A percentile compares a stretch with the other conserved stretches of the same genome.
These are phyloP conservation scores for Suillus subluteus DNA, from an alignment of 768 basidiomycete species.

Conservation along the genomic window DNA sequence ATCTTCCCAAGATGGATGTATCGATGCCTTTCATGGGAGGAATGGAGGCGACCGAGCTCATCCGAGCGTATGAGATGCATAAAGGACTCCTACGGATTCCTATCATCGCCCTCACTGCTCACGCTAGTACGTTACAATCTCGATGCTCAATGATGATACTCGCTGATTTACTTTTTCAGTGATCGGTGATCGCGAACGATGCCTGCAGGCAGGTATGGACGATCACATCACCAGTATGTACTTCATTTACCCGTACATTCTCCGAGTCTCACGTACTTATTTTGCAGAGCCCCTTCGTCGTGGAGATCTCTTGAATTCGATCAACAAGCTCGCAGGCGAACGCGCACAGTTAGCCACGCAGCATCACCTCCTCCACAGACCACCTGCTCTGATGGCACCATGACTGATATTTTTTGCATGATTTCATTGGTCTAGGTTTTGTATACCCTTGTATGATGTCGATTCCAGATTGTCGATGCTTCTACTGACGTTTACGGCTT, in stretches of 20 bases:
- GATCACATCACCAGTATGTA: slow-evolving; percentile 81
- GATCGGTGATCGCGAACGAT: slow-evolving; percentile 85
- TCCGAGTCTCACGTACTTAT: slow-evolving; percentile 1
- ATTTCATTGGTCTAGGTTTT: slow-evolving; percentile 1
- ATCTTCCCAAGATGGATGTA: slow-evolving; percentile 80
- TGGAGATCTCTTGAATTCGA: slow-evolving; percentile 78
- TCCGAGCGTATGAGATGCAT: slow-evolving; percentile 81
- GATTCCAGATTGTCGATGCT: slow-evolving; percentile 1
- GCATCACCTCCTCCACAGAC: slow-evolving; percentile 34
- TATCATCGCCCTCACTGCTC: slow-evolving; percentile 96
- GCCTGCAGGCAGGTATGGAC: slow-evolving; percentile 79
- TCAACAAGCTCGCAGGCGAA: slow-evolving; percentile 78
- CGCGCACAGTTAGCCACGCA: slow-evolving; percentile 43
- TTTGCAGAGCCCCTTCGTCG: slow-evolving; percentile 73
- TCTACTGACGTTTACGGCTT: slow-evolving; percentile 9
- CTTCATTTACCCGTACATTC: background rate
- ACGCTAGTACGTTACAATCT: slow-evolving; percentile 74
- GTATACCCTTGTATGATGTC: slow-evolving; percentile 9
- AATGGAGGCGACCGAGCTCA: slow-evolving; percentile 95
- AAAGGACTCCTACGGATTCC: slow-evolving; percentile 75
- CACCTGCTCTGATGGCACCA: slow-evolving; percentile 34
- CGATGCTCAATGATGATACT: slow-evolving; percentile 1
- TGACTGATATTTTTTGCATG: slow-evolving; percentile 14
- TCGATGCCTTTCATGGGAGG: slow-evolving; percentile 99
- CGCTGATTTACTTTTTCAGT: slow-evolving; percentile 46